Evolutionary conservation across 441 rosid species (phyloP), one percentile per base, ranked within the genome.

Genomic region (Omphalea diandra): DNA sequence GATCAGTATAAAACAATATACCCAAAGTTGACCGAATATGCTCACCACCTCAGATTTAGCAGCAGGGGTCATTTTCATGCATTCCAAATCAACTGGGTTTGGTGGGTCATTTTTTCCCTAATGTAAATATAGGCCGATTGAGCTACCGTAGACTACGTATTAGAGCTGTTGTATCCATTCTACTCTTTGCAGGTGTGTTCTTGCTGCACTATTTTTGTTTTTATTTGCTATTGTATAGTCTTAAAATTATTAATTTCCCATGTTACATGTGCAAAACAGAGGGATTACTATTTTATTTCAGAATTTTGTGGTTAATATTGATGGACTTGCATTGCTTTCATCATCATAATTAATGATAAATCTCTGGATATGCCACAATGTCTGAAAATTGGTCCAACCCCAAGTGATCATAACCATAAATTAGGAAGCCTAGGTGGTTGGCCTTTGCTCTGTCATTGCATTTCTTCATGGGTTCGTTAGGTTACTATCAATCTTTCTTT

Each of bases 1-100:
- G n/a, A n/a, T n/a, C n/a, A n/a, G n/a, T n/a, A n/a, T n/a, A n/a
- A n/a, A n/a, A n/a, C n/a, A n/a, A n/a, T n/a, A n/a, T 71, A 49
- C 43, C 41, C 0, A 73, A 63, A 47, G 61, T 6, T 26, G 7
- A 61, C 43, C 33, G 58, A 32, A 67, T 72, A 81, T 83, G 87
- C 86, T 76, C 40, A 41, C 82, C 83, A 80, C 81, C 67, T 80
- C 82, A 76, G 76, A 67, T 18, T 22, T 17, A 47, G 24, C 47
- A 35, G 63, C 29, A 11, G 8, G 22, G 9, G 62, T 65, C 78
- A 73, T 32, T 43, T n/a, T n/a, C n/a, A n/a, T n/a, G n/a, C n/a
- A n/a, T n/a, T n/a, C n/a, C n/a, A n/a, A n/a, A n/a, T n/a, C n/a
- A n/a, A n/a, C n/a, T n/a, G n/a, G 35, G 54, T 18, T 59, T 27